Base-by-base conservation (phyloP, 768 basidiomycete genomes). In the Boletus tomentosulus region DNA sequence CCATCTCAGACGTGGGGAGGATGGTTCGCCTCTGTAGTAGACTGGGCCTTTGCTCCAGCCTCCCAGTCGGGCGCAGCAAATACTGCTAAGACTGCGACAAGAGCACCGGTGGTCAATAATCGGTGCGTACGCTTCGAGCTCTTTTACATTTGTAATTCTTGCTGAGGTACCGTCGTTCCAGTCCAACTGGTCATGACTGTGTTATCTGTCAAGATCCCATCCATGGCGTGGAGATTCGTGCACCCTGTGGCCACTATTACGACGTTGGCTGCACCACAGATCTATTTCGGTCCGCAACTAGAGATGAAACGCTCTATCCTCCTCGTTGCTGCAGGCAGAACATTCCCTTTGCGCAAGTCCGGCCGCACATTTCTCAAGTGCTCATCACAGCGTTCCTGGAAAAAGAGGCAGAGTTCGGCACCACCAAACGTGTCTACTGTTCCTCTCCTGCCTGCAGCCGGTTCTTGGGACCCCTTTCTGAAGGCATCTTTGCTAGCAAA, bases 231-330 rank as follows among this genome's bases (percentile, higher is more conserved):
- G 66, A 66, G 52, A 25, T 73, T 6, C 64, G 58, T 6, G 66
- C 67, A 0, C 68, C 68, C 1, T 76, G 75, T 48, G 63, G 66
- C 28, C 71, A 77, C 55, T 56, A 57, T 52, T 75, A 74, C 50
- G 73, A 73, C 50, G 52, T 57, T 12, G 57, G 2, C n/a, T 77
- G 76, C 55, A 9, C 67, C 28, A 62, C 63, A 3, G 60, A 67
- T 35, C 66, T 77, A 43, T 73, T 75, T 63, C 54, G 67, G 47
- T 55, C 65, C 10, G 65, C 74, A 0, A 67, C 62, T 4, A 57
- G 54, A 25, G 76, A 77, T 55, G 76, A 76, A 53, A 62, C 68
- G 1, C 66, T 77, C 30, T 75, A 66, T 56, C 76, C 75, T 3
- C 75, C 75, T 31, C 68, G 69, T 24, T 76, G 76, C 56, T 76